These are phyloP conservation scores for Agaricus subrufescens DNA, from an alignment of 768 basidiomycete species.

Conservation along the genomic window DNA sequence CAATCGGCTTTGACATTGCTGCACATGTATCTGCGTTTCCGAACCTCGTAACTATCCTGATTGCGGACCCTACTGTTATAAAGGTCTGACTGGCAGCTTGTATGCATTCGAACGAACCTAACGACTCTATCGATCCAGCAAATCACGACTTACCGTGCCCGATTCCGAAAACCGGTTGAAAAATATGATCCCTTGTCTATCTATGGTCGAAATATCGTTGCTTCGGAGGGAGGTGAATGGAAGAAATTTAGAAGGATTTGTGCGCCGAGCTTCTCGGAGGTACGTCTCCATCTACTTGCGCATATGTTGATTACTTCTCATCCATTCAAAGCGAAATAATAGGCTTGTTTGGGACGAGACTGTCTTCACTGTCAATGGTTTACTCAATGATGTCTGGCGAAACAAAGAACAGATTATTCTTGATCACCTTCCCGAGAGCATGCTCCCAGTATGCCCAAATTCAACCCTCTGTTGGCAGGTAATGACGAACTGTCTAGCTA, in stretches of 20 bases:
- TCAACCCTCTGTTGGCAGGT: background rate
- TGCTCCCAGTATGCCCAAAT: conserved; percentile 38
- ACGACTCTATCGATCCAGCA: conserved; percentile 30
- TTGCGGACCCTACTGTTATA: conserved; percentile 36
- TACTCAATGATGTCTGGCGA: conserved; percentile 45
- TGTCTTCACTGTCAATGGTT: conserved; percentile 32
- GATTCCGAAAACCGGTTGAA: conserved; percentile 54
- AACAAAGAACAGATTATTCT: conserved; percentile 30
- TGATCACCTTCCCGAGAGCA: conserved; percentile 48
- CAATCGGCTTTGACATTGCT: conserved; percentile 7
- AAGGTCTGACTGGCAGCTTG: conserved; percentile 23
- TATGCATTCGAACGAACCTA: background rate
- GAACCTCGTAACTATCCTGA: conserved; percentile 14
- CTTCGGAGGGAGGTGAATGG: conserved; percentile 64
- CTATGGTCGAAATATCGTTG: conserved; percentile 60
- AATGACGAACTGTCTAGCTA: conserved; percentile 28
- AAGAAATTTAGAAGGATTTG: conserved; percentile 58
- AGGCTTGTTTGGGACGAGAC: conserved; percentile 47
- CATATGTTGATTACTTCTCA: background rate
- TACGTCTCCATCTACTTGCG: conserved; percentile 17
- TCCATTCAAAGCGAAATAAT: conserved; percentile 32
- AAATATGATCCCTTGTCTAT: conserved; percentile 40
- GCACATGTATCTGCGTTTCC: conserved; percentile 14
- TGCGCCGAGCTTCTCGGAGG: conserved; percentile 62
- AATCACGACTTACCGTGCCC: conserved; percentile 39